phyloP scores from a whole-genome alignment of 2,329 filamentous ascomycete species.

The Ophiostoma novo-ulmi region DNA sequence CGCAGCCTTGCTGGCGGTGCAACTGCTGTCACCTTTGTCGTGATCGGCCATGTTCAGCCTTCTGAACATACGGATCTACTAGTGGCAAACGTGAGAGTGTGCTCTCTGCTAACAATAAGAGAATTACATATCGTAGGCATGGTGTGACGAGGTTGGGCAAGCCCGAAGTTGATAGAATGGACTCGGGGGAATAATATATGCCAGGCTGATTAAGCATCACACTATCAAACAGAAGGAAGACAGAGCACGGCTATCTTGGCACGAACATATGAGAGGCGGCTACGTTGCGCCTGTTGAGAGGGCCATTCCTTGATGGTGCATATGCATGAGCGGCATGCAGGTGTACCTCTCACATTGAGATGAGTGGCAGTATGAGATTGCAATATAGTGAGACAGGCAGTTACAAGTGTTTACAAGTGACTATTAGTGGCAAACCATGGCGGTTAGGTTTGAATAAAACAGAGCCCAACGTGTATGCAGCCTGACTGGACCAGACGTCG shows the following conservation, averaged over 20 bases:
- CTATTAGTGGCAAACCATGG: too few species aligned
- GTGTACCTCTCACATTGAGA: background rate
- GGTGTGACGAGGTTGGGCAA: background rate
- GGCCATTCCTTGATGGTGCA: background rate
- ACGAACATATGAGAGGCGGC: background rate
- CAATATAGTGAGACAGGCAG: background rate
- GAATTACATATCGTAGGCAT: background rate
- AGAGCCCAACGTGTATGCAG: too few species aligned
- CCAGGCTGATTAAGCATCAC: background rate
- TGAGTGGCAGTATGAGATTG: background rate
- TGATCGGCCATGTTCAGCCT: background rate
- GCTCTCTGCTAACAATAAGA: background rate
- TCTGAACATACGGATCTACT: background rate
- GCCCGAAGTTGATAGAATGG: background rate
- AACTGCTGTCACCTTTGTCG: background rate
- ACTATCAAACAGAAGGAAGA: background rate
- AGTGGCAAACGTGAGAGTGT: background rate
- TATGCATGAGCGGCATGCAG: constrained; percentile 9
- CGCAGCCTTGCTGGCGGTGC: background rate
- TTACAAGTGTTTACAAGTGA: background rate
- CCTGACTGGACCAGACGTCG: too few species aligned
- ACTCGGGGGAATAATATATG: too few species aligned
- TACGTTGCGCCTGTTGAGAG: constrained; percentile 2
- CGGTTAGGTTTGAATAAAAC: too few species aligned
- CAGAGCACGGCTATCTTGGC: too few species aligned